phyloP scores from a whole-genome alignment of 2,329 filamentous ascomycete species.

The Colletotrichum scovillei region DNA sequence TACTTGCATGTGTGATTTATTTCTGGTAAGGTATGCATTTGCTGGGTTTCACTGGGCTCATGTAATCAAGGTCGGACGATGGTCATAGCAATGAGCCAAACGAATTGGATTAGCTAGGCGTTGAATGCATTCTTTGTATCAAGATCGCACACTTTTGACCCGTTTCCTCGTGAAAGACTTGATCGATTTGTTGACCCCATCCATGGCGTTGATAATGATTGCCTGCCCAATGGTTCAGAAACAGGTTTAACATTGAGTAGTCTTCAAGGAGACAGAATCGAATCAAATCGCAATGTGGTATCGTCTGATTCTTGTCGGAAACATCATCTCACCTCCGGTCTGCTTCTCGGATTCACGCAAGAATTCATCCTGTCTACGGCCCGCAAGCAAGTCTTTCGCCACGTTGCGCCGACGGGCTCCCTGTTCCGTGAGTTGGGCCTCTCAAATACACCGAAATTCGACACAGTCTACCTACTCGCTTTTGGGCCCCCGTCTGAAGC shows the following conservation, averaged over 20 bases:
- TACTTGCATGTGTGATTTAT: not conserved
- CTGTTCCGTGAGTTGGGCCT: not conserved
- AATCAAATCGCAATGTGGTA: not conserved
- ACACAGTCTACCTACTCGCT: not conserved
- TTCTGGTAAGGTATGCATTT: not conserved
- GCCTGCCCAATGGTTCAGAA: too few relatives aligned
- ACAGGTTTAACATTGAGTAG: not conserved
- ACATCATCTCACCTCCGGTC: not conserved
- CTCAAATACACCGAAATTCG: not conserved
- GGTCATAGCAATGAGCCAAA: conserved; percentile 27
- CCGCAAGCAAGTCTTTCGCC: not conserved
- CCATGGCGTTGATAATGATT: too few relatives aligned
- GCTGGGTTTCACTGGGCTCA: not conserved
- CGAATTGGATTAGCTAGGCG: conserved; percentile 25
- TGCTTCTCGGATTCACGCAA: too few relatives aligned
- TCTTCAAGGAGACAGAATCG: fast-evolving
- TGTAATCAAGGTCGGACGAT: conserved; percentile 13
- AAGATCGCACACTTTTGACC: not conserved
- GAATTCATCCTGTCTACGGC: conserved; percentile 23
- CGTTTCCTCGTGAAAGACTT: not conserved
- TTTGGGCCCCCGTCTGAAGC: not conserved
- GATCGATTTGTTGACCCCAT: fast-evolving
- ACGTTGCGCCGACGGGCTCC: conserved; percentile 14
- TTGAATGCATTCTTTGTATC: not conserved
- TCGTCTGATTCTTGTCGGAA: not conserved